A percentile compares a stretch with the other conserved stretches of the same genome.
phyloP scores from a whole-genome alignment of 495 filamentous ascomycete species.

The Tetracladium marchalianum region DNA sequence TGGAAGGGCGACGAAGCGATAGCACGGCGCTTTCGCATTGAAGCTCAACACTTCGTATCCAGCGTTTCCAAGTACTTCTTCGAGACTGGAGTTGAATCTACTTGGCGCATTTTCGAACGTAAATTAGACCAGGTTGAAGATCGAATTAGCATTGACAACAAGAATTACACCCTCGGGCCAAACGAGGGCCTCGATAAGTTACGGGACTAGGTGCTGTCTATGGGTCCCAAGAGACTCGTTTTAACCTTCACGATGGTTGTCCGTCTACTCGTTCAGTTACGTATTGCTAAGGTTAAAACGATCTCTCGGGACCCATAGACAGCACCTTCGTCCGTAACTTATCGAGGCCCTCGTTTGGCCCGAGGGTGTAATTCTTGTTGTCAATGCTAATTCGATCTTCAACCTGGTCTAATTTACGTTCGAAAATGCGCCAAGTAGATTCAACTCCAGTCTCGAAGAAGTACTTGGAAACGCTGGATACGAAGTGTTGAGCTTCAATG shows the following conservation, averaged over 20 bases:
- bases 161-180: slow-evolving; percentile 15
- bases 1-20: slow-evolving; percentile 12
- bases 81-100: slow-evolving; percentile 58
- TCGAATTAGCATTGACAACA: slow-evolving; percentile 36
- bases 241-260: too few relatives aligned
- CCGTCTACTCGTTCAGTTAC: too few relatives aligned
- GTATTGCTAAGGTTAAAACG: too few relatives aligned
- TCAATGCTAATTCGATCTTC: slow-evolving; percentile 45
- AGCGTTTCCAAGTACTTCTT: slow-evolving; percentile 65
- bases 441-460: slow-evolving; percentile 69
- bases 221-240: too few relatives aligned
- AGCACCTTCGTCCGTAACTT: too few relatives aligned
- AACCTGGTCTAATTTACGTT: slow-evolving; percentile 50
- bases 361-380: slow-evolving; percentile 16
- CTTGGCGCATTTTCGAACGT: slow-evolving; percentile 59
- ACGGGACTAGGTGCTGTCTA: too few relatives aligned
- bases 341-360: slow-evolving; percentile 42
- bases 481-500: slow-evolving; percentile 69
- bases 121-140: slow-evolving; percentile 55
- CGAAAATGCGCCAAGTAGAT: slow-evolving; percentile 60
- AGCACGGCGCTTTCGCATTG: slow-evolving; percentile 55
- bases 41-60: slow-evolving; percentile 68
- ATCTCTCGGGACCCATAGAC: too few relatives aligned
- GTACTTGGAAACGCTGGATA: slow-evolving; percentile 56
- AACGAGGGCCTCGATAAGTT: slow-evolving; percentile 50